phyloP scores from a whole-genome alignment of 805 yeast genomes.

The Schwanniomyces polymorphus region DNA sequence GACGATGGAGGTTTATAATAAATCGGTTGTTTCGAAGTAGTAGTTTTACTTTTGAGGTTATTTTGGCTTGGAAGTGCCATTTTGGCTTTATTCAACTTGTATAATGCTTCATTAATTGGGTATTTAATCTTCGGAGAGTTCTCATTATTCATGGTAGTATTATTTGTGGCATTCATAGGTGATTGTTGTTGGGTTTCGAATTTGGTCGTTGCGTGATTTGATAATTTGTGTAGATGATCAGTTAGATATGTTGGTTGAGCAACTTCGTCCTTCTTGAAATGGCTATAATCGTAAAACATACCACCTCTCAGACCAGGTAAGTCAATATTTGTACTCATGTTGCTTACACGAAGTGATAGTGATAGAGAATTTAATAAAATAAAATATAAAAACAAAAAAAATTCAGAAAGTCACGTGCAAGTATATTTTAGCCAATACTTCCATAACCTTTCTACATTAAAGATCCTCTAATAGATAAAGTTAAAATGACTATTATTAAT shows the following conservation, averaged over 20 bases:
- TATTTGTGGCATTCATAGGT: neutral
- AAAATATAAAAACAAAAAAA: neutral
- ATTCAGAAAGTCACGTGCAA: neutral
- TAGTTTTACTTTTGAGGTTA: neutral
- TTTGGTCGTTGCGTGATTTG: neutral
- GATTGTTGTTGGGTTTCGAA: neutral
- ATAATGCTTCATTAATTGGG: slow-evolving; percentile 8
- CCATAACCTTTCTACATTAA: neutral
- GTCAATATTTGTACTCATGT: neutral
- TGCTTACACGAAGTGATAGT: neutral
- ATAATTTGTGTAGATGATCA: neutral
- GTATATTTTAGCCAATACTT: neutral
- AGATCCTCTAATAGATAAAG: neutral
- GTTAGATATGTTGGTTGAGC: neutral
- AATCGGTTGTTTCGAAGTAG: slow-evolving; percentile 16
- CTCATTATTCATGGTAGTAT: neutral
- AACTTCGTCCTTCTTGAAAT: neutral
- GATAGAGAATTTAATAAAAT: neutral
- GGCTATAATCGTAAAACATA: neutral
- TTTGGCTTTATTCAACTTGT: slow-evolving; percentile 9
- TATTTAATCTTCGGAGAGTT: neutral
- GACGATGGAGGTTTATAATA: slow-evolving; percentile 33
- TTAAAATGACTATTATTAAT: neutral
- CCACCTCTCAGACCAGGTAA: neutral
- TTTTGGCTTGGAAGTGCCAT: slow-evolving; percentile 1